Conservation (phyloP, 352 stramenopile species). For the Globisporangium parvum region DNA sequence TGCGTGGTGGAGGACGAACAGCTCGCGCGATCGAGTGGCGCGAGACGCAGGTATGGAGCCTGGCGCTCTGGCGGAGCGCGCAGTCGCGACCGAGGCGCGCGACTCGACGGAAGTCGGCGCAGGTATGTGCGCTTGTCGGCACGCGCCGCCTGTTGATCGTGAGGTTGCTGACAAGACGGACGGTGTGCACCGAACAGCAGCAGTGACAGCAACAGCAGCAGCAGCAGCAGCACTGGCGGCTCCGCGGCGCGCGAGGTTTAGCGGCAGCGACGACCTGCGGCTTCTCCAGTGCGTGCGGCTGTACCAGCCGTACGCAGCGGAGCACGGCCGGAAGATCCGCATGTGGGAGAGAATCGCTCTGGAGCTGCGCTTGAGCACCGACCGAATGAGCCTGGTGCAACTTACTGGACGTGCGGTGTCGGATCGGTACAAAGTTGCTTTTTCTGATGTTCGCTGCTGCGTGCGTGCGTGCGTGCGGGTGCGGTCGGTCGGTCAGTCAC, state of each 20-base stretch:
- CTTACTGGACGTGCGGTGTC: constrained; percentile 32
- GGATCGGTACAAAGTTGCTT: constrained; percentile 23
- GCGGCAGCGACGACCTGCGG: constrained; percentile 31
- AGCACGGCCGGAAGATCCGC: constrained; percentile 43
- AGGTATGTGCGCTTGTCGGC: neutral
- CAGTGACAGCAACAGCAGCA: neutral
- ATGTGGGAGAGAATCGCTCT: constrained; percentile 44
- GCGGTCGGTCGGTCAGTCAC: neutral
- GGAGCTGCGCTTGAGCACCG: constrained; percentile 25
- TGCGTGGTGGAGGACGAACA: neutral
- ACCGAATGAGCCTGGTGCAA: constrained; percentile 22
- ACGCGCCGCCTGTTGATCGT: too few species aligned
- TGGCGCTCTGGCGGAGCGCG: neutral
- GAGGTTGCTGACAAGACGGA: neutral
- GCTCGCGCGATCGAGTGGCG: neutral
- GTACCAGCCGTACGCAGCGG: constrained; percentile 36
- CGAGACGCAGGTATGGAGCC: neutral
- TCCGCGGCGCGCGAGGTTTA: constrained; percentile 27
- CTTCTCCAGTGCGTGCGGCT: constrained; percentile 35
- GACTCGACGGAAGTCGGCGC: neutral
- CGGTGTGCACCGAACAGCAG: neutral
- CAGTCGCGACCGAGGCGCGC: neutral
- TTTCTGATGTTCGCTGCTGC: neutral
- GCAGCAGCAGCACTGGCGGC: constrained; percentile 1
- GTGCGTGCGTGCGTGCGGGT: neutral